Evolutionary conservation across 805 yeast genomes (phyloP), one percentile per base, ranked within the genome.

Genomic region (Suhomyces pyralidae): DNA sequence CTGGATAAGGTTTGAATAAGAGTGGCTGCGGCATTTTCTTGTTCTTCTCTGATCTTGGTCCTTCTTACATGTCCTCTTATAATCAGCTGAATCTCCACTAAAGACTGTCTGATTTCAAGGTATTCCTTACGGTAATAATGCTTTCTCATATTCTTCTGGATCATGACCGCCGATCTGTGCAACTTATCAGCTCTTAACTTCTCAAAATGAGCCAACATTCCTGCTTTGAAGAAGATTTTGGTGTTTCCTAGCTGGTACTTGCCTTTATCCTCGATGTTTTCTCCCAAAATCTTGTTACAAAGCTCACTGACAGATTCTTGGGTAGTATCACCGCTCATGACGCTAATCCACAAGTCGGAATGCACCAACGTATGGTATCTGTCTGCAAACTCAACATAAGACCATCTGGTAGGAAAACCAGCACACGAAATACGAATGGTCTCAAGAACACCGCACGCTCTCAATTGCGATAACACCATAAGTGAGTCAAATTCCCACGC

Each of bases 361-460:
- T 84, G 81, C 40, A 91, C 83, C 54, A 93, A 78, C 64, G 92
- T 84, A 64, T 90, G 93, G 68, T 91, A 93, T 64, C 97, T 82
- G 57, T 85, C 81, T 17, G 91, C 96, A 76, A 93, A 93, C 66
- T 94, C 98, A 49, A 86, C 91, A 66, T 90, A 94, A 2, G 96
- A 83, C 91, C 97, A 90, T 66, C 97, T 81, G 0, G 97, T 87
- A 15, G 99, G 99, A 80, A 92, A 93, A 40, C 99, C 99, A 48
- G 97, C 97, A 74, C 97, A 92, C 1, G 97, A 92, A 46, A 93
- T 93, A 64, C 97, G 79, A 65, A 93, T 93, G 1, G 99, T 94
- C 68, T 94, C 99, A 60, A 93, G 78, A 46, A 93, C 98, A 86
- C 99, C 99, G 78, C 99, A 93, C 5, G 99, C 99, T 67, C 99